Conservation (phyloP, 352 stramenopile species). For the Pythium brachiatum region DNA sequence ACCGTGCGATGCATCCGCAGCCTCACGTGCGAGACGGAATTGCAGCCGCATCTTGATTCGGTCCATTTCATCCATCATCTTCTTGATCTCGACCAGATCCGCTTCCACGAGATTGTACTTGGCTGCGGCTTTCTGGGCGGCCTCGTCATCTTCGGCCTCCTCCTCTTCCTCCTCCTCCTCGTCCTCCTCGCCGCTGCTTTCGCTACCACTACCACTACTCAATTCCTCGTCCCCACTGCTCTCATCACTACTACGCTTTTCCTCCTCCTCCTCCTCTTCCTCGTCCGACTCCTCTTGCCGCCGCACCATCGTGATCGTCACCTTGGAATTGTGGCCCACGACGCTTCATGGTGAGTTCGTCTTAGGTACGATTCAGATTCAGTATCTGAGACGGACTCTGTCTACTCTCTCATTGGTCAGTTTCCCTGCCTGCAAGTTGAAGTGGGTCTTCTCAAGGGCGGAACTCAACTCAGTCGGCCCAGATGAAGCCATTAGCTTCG, state of each 20-base stretch:
- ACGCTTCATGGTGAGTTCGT: not conserved
- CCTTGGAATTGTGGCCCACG: not conserved
- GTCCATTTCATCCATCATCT: slow-evolving; percentile 62
- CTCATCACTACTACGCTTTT: slow-evolving; percentile 23
- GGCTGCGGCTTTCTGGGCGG: not conserved
- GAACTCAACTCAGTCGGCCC: not conserved
- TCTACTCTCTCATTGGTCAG: slow-evolving; percentile 5
- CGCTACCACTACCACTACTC: slow-evolving; percentile 6
- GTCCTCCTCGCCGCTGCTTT: slow-evolving; percentile 11
- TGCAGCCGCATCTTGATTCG: slow-evolving; percentile 51
- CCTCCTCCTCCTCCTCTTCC: slow-evolving; percentile 31
- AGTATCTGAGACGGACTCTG: not conserved
- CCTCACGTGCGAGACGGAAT: slow-evolving; percentile 33
- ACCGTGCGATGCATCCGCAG: not conserved
- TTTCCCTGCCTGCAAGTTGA: slow-evolving; percentile 16
- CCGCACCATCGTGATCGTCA: slow-evolving; percentile 6
- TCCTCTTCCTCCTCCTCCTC: slow-evolving; percentile 23
- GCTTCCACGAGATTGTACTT: slow-evolving; percentile 37
- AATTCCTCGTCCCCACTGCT: not conserved
- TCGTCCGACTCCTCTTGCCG: slow-evolving; percentile 15
- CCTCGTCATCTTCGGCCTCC: slow-evolving; percentile 12
- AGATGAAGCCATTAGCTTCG: slow-evolving; percentile 10
- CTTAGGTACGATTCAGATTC: slow-evolving; percentile 16
- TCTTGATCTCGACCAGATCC: slow-evolving; percentile 43
- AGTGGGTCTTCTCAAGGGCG: slow-evolving; percentile 5